These are phyloP conservation scores for Dillenia turbinata DNA, from an alignment of 164 flowering plant genomes.

Conservation along the genomic window DNA sequence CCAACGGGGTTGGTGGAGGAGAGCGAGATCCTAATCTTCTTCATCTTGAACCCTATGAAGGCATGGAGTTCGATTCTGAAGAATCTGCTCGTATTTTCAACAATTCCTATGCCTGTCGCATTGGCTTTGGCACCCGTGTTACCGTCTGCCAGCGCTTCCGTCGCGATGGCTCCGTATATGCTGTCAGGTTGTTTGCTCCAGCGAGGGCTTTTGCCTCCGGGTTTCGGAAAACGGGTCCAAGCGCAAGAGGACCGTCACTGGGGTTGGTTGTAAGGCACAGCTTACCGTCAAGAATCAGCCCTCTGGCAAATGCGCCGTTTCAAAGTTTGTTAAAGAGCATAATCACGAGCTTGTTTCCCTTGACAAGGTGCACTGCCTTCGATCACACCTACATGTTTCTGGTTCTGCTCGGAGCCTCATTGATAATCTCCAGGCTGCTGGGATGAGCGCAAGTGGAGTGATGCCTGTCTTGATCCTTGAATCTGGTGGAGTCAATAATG, in stretches of 20 bases:
- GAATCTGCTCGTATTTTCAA: conserved; percentile 39
- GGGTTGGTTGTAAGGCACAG: conserved; percentile 50
- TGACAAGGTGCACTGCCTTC: conserved; percentile 39
- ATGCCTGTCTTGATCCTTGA: conserved; percentile 37
- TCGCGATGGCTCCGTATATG: conserved; percentile 39
- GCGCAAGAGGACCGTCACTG: conserved; percentile 32
- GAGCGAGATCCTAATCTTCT: conserved; percentile 22
- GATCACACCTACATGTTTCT: conserved; percentile 39
- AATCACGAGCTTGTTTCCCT: conserved; percentile 40
- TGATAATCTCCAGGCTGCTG: conserved; percentile 41
- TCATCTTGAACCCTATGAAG: conserved; percentile 38
- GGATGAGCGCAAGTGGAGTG: conserved; percentile 40
- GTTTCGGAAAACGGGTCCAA: conserved; percentile 23
- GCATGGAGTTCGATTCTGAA: conserved; percentile 53
- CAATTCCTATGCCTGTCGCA: conserved; percentile 45
- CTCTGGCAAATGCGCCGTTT: conserved; percentile 37
- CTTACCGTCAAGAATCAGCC: conserved; percentile 33
- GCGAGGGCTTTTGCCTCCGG: conserved; percentile 35
- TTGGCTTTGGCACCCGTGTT: conserved; percentile 43
- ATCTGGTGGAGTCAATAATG: conserved; percentile 35
- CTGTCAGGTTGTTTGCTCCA: conserved; percentile 37
- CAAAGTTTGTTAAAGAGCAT: conserved; percentile 31
- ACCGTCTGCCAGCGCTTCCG: conserved; percentile 36
- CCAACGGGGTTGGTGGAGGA: neutral
- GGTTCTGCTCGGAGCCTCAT: conserved; percentile 34